These are phyloP conservation scores for Kitagawia praeruptora DNA, from an alignment of 129 eudicot genomes.

Conservation along the genomic window DNA sequence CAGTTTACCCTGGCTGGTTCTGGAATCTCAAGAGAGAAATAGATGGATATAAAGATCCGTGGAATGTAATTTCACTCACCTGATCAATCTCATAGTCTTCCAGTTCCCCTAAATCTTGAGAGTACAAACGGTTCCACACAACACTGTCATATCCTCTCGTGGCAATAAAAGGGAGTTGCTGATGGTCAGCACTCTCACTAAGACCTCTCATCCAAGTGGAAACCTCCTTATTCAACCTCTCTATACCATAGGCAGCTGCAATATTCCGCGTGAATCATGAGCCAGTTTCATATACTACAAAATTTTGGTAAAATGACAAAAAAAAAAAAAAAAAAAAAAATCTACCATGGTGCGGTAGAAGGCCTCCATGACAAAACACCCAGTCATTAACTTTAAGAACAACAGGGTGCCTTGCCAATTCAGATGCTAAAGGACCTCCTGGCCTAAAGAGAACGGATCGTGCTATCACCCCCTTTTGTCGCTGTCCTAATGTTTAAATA, in stretches of 20 bases:
- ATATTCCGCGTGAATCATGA: constrained; percentile 14
- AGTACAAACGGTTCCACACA: constrained; percentile 96
- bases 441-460: constrained; percentile 88
- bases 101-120: constrained; percentile 61
- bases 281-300: background rate
- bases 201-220: constrained; percentile 78
- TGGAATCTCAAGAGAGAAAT: background rate
- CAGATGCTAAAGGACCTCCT: constrained; percentile 91
- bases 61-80: constrained; percentile 26
- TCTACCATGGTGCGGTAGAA: constrained; percentile 98
- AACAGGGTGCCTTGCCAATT: constrained; percentile 79
- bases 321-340: background rate
- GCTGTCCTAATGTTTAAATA: constrained; percentile 83
- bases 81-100: constrained; percentile 59
- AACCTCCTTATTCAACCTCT: constrained; percentile 79
- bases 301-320: background rate
- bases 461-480: constrained; percentile 92
- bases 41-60: background rate
- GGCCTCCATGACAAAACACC: constrained; percentile 98
- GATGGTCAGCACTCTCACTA: constrained; percentile 27
- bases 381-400: constrained; percentile 90
- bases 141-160: constrained; percentile 92
- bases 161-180: constrained; percentile 68
- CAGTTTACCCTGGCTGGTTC: background rate
- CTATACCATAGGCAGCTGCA: constrained; percentile 87